Evolutionary conservation across 495 filamentous ascomycete genomes (phyloP).

Genomic region (Chlorociboria aeruginascens): DNA sequence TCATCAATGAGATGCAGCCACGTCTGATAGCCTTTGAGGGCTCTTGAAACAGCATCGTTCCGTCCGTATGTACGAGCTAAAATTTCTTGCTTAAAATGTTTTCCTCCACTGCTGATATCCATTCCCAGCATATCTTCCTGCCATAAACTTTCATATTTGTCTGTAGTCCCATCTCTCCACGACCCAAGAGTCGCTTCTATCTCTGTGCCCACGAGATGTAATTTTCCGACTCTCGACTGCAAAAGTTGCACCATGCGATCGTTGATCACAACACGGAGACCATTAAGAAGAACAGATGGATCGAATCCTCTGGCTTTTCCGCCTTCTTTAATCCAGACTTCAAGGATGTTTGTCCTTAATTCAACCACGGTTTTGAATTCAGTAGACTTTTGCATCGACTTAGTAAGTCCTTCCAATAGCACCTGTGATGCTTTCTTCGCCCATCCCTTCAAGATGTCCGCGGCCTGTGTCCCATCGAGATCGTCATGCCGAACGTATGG

Average conservation of each 20-base stretch:
- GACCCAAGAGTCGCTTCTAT: conserved; percentile 35
- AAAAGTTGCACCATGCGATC: conserved; percentile 47
- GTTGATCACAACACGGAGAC: conserved; percentile 58
- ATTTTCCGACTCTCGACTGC: conserved; percentile 40
- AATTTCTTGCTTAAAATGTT: conserved; percentile 31
- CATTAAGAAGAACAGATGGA: conserved; percentile 50
- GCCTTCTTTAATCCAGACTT: conserved; percentile 56
- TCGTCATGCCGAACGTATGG: conserved; percentile 86
- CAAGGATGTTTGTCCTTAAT: conserved; percentile 55
- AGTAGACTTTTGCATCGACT: conserved; percentile 37
- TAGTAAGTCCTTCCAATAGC: conserved; percentile 46
- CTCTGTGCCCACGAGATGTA: conserved; percentile 47
- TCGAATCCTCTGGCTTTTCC: conserved; percentile 40
- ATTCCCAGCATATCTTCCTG: conserved; percentile 38
- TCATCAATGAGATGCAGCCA: conserved; percentile 58
- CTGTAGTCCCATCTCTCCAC: conserved; percentile 41
- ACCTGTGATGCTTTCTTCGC: conserved; percentile 54
- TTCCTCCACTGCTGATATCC: conserved; percentile 31
- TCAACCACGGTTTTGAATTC: conserved; percentile 57
- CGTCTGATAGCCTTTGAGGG: conserved; percentile 45
- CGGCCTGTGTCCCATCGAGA: conserved; percentile 49
- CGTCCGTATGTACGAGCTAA: conserved; percentile 46
- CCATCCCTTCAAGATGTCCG: conserved; percentile 60
- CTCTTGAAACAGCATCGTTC: conserved; percentile 47
- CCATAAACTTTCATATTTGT: conserved; percentile 44